Evolutionary conservation across 306 rosid species (phyloP).

Genomic region (Inga oerstediana): DNA sequence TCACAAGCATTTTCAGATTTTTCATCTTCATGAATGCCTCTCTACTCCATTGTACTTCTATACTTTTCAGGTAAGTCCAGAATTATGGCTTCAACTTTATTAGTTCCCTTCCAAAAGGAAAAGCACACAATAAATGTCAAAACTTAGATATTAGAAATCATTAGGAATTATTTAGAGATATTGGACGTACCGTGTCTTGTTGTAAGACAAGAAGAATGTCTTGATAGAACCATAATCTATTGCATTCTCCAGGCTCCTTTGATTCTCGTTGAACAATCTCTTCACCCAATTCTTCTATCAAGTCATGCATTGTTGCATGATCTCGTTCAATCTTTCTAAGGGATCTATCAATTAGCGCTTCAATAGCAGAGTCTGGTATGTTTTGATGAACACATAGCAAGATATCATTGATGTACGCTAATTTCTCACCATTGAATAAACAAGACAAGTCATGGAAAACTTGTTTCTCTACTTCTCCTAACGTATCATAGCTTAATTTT

Average conservation of each 20-base stretch:
- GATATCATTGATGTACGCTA: background rate
- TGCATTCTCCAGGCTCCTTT: background rate
- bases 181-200: background rate
- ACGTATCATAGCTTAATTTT: background rate
- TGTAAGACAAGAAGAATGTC: background rate
- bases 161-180: background rate
- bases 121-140: background rate
- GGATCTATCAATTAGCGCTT: background rate
- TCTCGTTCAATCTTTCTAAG: background rate
- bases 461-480: background rate
- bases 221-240: background rate
- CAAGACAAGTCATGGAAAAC: constrained; percentile 7
- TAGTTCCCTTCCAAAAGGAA: background rate
- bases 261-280: background rate
- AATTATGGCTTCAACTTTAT: background rate
- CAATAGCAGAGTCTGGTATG: background rate
- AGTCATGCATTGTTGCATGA: background rate
- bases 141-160: background rate
- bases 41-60: background rate
- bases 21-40: background rate
- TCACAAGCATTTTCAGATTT: background rate
- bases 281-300: background rate
- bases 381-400: background rate
- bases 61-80: background rate
- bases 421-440: constrained; percentile 3